Evolutionary conservation across 1,284 basidiomycete genomes (phyloP).

Genomic region (Tausonia pullulans): DNA sequence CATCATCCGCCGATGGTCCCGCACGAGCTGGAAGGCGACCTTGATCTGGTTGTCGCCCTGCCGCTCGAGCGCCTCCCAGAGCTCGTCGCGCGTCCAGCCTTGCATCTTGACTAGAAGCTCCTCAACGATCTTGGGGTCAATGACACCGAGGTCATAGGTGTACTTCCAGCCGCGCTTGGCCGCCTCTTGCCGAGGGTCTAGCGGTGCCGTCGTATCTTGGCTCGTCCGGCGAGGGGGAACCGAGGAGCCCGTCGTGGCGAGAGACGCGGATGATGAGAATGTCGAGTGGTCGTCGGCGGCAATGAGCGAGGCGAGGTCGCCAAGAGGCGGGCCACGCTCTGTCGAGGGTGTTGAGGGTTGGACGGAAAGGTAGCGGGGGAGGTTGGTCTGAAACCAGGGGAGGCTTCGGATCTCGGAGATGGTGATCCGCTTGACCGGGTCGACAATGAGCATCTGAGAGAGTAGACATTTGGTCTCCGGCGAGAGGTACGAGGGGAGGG

Average conservation of each 20-base stretch:
- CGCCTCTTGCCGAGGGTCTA: constrained; percentile 28
- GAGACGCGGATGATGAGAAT: neutral
- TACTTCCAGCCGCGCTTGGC: constrained; percentile 34
- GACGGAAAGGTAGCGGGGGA: constrained; percentile 76
- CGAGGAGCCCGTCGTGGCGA: too few species aligned
- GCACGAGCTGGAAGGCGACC: constrained; percentile 86
- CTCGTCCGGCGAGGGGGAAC: constrained; percentile 39
- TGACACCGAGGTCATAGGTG: constrained; percentile 54
- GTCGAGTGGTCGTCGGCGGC: constrained; percentile 32
- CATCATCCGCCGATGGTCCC: constrained; percentile 79
- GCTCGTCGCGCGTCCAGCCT: constrained; percentile 66
- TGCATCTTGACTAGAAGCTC: constrained; percentile 65
- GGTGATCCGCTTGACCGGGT: constrained; percentile 85
- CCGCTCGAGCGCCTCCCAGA: constrained; percentile 70
- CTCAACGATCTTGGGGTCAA: constrained; percentile 80
- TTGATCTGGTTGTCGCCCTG: constrained; percentile 92
- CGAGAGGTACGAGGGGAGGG: constrained; percentile 66
- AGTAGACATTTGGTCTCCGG: constrained; percentile 66
- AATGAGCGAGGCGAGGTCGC: constrained; percentile 56
- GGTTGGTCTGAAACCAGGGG: constrained; percentile 73
- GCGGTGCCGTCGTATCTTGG: neutral
- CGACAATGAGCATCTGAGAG: constrained; percentile 75
- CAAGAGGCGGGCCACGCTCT: constrained; percentile 47
- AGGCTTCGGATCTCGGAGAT: constrained; percentile 78
- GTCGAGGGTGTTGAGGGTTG: constrained; percentile 57